phyloP scores from a whole-genome alignment of 208 protist genomes.

The Tritrichomonas musculus region DNA sequence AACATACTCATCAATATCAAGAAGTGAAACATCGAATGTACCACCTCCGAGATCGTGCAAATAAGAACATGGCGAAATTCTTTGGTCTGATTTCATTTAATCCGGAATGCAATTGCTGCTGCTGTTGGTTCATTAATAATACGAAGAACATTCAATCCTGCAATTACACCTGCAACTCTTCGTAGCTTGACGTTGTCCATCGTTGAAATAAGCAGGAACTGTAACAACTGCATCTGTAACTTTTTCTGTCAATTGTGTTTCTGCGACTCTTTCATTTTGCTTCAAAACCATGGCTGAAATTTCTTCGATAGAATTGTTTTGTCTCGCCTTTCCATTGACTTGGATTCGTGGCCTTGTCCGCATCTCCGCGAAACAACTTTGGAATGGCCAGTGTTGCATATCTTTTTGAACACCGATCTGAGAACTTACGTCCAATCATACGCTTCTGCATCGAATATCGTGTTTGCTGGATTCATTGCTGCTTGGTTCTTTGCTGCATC shows the following conservation, averaged over 20 bases:
- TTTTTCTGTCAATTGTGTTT: neutral
- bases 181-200: neutral
- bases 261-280: neutral
- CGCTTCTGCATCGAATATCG: conserved; percentile 83
- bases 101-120: conserved; percentile 59
- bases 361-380: neutral
- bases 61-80: neutral
- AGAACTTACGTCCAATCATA: conserved; percentile 74
- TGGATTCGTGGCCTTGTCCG: neutral
- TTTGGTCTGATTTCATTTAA: neutral
- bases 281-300: neutral
- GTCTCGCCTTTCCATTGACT: neutral
- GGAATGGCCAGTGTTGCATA: conserved; percentile 19
- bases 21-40: neutral
- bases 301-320: neutral
- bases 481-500: conserved; percentile 64
- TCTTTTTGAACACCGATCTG: neutral
- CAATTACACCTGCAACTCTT: neutral
- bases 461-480: conserved; percentile 74
- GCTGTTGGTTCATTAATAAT: conserved; percentile 69
- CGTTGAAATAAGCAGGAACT: neutral
- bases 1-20: neutral
- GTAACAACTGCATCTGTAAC: neutral
- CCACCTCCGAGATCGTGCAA: conserved; percentile 29
- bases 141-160: conserved; percentile 54